These are phyloP conservation scores for Ambrosiella beaveri DNA, from an alignment of 2,329 filamentous ascomycete genomes.

Conservation along the genomic window DNA sequence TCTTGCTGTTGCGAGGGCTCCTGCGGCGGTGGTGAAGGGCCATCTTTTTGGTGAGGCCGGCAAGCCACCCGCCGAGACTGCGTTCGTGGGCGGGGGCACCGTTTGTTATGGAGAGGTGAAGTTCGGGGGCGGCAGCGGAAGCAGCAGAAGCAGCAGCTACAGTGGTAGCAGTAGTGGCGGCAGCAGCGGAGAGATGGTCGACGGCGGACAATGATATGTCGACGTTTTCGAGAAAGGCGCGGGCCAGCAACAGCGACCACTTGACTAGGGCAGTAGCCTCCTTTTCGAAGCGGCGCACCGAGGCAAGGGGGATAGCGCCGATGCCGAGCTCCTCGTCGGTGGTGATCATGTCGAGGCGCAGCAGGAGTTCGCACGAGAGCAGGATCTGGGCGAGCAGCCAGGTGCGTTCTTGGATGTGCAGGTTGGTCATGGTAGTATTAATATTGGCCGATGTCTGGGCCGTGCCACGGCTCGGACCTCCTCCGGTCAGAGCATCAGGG, in stretches of 20 bases:
- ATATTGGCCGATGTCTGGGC: no score
- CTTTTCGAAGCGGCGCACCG: slow-evolving; percentile 44
- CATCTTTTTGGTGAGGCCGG: slow-evolving; percentile 38
- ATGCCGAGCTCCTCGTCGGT: slow-evolving; percentile 39
- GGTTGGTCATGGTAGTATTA: slow-evolving; percentile 15
- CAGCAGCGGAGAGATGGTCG: slow-evolving; percentile 2
- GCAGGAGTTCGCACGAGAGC: slow-evolving; percentile 45
- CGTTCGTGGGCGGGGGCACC: slow-evolving; percentile 14
- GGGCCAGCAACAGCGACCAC: slow-evolving; percentile 48
- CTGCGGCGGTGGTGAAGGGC: slow-evolving; percentile 17
- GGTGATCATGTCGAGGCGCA: slow-evolving; percentile 46
- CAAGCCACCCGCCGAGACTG: slow-evolving; percentile 33
- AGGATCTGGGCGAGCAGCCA: slow-evolving; percentile 51
- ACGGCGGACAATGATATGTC: slow-evolving; percentile 22
- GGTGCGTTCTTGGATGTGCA: slow-evolving; percentile 44
- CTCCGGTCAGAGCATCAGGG: no score
- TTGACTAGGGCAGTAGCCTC: slow-evolving; percentile 44
- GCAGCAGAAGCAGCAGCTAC: neutral
- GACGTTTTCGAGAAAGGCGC: slow-evolving; percentile 52
- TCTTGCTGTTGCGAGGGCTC: slow-evolving; percentile 2
- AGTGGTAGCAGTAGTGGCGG: neutral
- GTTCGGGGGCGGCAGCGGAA: slow-evolving; percentile 13
- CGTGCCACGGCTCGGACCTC: no score
- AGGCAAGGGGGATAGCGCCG: slow-evolving; percentile 34
- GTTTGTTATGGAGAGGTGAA: slow-evolving; percentile 14